These are phyloP conservation scores for Mucor velutinosus DNA, from an alignment of 371 early-diverging fungal genomes.

Conservation along the genomic window DNA sequence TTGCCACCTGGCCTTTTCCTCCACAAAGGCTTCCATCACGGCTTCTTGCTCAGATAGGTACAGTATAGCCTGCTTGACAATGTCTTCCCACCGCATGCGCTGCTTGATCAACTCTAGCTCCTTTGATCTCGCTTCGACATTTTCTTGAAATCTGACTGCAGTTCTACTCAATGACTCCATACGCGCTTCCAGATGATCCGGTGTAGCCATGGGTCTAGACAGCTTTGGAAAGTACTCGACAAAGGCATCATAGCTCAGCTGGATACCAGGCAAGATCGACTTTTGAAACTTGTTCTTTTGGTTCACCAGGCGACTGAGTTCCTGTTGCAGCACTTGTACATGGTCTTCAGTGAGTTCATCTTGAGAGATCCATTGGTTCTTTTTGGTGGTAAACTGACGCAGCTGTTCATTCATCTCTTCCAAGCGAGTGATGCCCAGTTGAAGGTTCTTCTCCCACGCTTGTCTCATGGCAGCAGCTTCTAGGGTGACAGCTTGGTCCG, in stretches of 20 bases:
- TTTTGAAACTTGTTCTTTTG: constrained; percentile 30
- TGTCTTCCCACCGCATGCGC: constrained; percentile 27
- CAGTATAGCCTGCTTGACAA: constrained; percentile 22
- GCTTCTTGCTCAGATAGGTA: constrained; percentile 19
- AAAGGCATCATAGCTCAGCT: constrained; percentile 38
- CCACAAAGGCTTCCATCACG: constrained; percentile 31
- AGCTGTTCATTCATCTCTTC: constrained; percentile 43
- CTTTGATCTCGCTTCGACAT: constrained; percentile 21
- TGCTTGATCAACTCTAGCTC: constrained; percentile 37
- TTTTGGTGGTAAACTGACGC: constrained; percentile 30
- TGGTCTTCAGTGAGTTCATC: constrained; percentile 30
- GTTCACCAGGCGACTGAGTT: constrained; percentile 20
- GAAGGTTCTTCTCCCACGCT: constrained; percentile 35
- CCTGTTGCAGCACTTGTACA: constrained; percentile 24
- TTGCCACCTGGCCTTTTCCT: constrained; percentile 45
- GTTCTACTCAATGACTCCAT: constrained; percentile 39
- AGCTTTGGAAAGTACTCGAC: constrained; percentile 38
- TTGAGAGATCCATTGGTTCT: constrained; percentile 28
- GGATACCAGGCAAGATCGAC: constrained; percentile 27
- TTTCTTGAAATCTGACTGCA: constrained; percentile 32
- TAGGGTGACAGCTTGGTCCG: constrained; percentile 36
- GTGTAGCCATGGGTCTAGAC: constrained; percentile 40
- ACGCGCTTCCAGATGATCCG: constrained; percentile 46
- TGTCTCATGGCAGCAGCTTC: constrained; percentile 37
- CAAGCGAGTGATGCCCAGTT: constrained; percentile 23